Percentiles rank a stretch among this genome's conserved stretches.
These are phyloP conservation scores for Sequoia sempervirens DNA, from an alignment of 75 land plant genomes.

Conservation along the genomic window DNA sequence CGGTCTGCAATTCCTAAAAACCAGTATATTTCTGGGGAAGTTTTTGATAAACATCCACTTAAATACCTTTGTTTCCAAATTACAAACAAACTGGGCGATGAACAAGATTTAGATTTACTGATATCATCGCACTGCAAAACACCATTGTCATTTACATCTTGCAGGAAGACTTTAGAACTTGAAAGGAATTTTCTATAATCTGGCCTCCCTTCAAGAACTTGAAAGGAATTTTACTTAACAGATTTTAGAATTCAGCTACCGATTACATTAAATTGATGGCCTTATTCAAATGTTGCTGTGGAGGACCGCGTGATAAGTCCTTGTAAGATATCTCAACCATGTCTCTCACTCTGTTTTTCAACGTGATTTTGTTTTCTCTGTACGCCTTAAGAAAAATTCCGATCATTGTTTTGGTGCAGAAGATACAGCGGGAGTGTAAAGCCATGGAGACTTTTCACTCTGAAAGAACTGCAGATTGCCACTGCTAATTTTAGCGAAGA, in stretches of 20 bases:
- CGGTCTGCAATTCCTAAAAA: neutral
- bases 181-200: neutral
- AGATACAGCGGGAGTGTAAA: neutral
- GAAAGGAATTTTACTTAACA: neutral
- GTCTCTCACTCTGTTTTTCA: neutral
- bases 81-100: neutral
- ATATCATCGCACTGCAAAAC: neutral
- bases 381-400: neutral
- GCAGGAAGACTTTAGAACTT: neutral
- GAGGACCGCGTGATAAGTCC: neutral
- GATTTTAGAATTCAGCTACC: no score
- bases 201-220: neutral
- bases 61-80: neutral
- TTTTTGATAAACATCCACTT: neutral
- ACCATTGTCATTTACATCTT: neutral
- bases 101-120: neutral
- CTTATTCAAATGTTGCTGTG: neutral
- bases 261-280: neutral
- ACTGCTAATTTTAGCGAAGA: slow-evolving; percentile 14
- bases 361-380: neutral
- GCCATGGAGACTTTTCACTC: slow-evolving; percentile 10
- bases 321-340: neutral
- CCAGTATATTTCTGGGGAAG: neutral
- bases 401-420: neutral
- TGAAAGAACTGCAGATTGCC: slow-evolving; percentile 10